Evolutionary conservation across 2,329 filamentous ascomycete genomes (phyloP).

Genomic region (Cladosporium sp.): DNA sequence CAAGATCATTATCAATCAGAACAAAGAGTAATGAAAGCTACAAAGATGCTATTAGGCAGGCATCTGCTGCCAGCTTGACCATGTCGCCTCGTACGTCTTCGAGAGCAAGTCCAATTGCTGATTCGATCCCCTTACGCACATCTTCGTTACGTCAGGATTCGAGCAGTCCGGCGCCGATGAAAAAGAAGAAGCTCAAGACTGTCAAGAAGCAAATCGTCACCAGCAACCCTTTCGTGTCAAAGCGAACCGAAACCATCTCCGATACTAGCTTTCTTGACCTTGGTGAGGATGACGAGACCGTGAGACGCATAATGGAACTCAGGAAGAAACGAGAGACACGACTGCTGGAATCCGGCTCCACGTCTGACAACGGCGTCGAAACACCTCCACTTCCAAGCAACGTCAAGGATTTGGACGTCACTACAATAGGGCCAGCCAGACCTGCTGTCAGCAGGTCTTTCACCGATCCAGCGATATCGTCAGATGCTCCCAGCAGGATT

Average conservation of each 20-base stretch:
- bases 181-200: conserved; percentile 28
- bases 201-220: conserved; percentile 23
- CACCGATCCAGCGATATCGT: background rate
- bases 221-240: conserved; percentile 13
- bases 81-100: conserved; percentile 19
- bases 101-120: conserved; percentile 30
- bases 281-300: conserved; percentile 51
- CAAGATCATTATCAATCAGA: conserved; percentile 15
- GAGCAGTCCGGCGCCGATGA: conserved; percentile 30
- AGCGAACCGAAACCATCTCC: conserved; percentile 31
- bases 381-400: background rate
- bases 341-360: conserved; percentile 49
- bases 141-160: conserved; percentile 36
- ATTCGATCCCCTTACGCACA: conserved; percentile 37
- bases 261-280: conserved; percentile 38
- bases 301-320: conserved; percentile 59
- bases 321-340: conserved; percentile 58
- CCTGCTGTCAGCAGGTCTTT: conserved; percentile 2
- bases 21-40: conserved; percentile 18
- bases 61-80: conserved; percentile 6
- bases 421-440: background rate
- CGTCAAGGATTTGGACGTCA: conserved; percentile 15
- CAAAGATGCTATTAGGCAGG: conserved; percentile 4
- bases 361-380: conserved; percentile 34
- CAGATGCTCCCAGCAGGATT: conserved; percentile 17